Evolutionary conservation across 192 early-diverging fungal genomes (phyloP).

Genomic region (Blastocladiella britannica): DNA sequence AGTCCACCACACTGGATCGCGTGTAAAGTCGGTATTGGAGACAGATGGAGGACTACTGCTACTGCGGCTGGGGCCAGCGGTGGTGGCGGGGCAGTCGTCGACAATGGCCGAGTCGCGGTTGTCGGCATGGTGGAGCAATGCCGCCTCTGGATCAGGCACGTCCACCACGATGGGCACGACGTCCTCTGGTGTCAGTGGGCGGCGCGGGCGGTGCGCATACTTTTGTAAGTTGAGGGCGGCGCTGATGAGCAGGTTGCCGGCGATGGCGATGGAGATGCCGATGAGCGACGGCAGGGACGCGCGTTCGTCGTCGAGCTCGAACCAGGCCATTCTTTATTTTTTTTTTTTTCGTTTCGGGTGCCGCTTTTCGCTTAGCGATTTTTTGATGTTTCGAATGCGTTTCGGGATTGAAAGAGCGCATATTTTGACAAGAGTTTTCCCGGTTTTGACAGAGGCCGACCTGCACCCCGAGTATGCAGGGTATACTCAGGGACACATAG

Average conservation of each 20-base stretch:
- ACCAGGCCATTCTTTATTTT: too few species aligned
- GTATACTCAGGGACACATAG: too few species aligned
- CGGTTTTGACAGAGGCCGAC: too few species aligned
- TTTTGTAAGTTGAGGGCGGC: conserved; percentile 53
- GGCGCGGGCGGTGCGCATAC: conserved; percentile 15
- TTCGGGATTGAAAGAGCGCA: too few species aligned
- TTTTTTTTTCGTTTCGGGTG: too few species aligned
- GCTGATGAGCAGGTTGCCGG: conserved; percentile 44
- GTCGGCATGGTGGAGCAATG: not conserved
- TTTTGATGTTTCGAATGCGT: too few species aligned
- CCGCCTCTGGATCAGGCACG: conserved; percentile 1
- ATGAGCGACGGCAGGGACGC: conserved; percentile 16
- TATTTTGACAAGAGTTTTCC: too few species aligned
- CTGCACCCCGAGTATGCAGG: too few species aligned
- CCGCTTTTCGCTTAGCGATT: too few species aligned
- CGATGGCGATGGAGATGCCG: conserved; percentile 37
- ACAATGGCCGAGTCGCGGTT: conserved; percentile 1
- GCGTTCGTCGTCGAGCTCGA: not conserved
- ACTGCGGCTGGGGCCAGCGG: conserved; percentile 1
- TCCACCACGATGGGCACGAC: conserved; percentile 5
- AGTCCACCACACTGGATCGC: conserved; percentile 41
- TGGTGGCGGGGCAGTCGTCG: conserved; percentile 2
- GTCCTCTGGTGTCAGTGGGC: conserved; percentile 11
- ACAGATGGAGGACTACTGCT: not conserved
- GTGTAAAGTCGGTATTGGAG: conserved; percentile 16